Base-by-base conservation (phyloP, 2,329 filamentous ascomycete species). In the Penicillium sp. region DNA sequence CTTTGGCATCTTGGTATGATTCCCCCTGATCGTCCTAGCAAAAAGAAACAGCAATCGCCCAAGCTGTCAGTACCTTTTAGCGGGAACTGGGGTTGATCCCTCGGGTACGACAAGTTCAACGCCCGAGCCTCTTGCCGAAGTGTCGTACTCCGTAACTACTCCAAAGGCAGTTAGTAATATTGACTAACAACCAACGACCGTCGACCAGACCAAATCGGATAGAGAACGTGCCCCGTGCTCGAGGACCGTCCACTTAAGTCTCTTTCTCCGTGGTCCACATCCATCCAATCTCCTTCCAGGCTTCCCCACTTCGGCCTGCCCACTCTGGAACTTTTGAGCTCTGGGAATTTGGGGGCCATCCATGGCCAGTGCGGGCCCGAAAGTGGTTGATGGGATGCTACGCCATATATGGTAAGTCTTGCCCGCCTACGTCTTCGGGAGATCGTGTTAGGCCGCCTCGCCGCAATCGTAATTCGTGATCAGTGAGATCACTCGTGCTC, bases 351-450 rank as follows among this genome's bases (percentile, higher is more conserved):
- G 42, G 45, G 25, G n/a, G 10, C 39, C 17, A 20, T 42, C 54
- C 28, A 22, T 64, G 63, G 58, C 60, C 64, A 57, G 55, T 63
- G 63, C 61, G 53, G 55, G 28, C 38, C 54, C 35, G 57, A 49
- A 55, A 20, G 49, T 45, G 17, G 20, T 20, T 31, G 42, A 56
- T 48, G 41, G 45, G 42, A 60, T 56, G 58, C 66, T 68, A 68
- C 61, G 35, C 65, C 62, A 47, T 52, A 68, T 54, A 62, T 22
- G 59, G 66, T 66, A 68, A 68, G 66, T 68, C 59, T 61, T 54
- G 57, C 57, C 66, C 63, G 62, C 65, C 58, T 48, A 58, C 53
- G 28, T 45, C 60, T 63, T 67, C 65, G 66, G 64, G 49, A 67
- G 64, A 68, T 68, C 66, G 62, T 59, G 59, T 58, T 59, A 48